Conservation (phyloP, 768 basidiomycete species). For the Termitomyces heimii region DNA sequence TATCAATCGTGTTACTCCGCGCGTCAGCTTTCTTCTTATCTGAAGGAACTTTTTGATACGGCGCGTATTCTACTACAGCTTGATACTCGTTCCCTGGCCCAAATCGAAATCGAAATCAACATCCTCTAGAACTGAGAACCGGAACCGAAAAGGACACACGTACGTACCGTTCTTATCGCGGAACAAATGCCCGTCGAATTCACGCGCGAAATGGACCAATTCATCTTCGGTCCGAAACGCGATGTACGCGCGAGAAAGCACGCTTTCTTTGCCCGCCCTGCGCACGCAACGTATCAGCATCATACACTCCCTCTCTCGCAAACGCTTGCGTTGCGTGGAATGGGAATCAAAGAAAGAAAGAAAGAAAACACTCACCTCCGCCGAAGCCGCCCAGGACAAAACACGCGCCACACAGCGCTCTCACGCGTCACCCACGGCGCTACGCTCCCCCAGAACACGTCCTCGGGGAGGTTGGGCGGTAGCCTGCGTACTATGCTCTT, state of each 20-base stretch:
- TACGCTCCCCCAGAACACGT: constrained; percentile 91
- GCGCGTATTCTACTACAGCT: constrained; percentile 91
- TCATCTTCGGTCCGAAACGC: constrained; percentile 75
- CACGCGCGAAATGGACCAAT: constrained; percentile 69
- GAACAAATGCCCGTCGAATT: constrained; percentile 90
- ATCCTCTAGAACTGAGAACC: no score
- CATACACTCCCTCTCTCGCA: neutral
- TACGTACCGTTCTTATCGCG: constrained; percentile 82
- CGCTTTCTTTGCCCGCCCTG: constrained; percentile 79
- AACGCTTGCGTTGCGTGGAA: no score
- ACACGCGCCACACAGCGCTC: constrained; percentile 60
- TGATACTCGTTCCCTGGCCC: constrained; percentile 75
- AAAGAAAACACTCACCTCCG: constrained; percentile 44
- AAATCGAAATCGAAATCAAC: neutral
- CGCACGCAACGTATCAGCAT: neutral
- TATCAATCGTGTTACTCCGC: constrained; percentile 83
- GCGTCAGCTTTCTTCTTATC: constrained; percentile 75
- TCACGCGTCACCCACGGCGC: constrained; percentile 78
- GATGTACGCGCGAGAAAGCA: constrained; percentile 88
- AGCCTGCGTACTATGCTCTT: constrained; percentile 87
- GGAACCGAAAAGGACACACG: constrained; percentile 23
- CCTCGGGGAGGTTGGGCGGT: constrained; percentile 89
- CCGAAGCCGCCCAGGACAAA: constrained; percentile 60
- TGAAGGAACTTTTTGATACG: constrained; percentile 79
- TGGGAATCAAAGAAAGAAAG: neutral